Base-by-base conservation (phyloP, 108 stramenopile species). In the Thalassiosira profunda region DNA sequence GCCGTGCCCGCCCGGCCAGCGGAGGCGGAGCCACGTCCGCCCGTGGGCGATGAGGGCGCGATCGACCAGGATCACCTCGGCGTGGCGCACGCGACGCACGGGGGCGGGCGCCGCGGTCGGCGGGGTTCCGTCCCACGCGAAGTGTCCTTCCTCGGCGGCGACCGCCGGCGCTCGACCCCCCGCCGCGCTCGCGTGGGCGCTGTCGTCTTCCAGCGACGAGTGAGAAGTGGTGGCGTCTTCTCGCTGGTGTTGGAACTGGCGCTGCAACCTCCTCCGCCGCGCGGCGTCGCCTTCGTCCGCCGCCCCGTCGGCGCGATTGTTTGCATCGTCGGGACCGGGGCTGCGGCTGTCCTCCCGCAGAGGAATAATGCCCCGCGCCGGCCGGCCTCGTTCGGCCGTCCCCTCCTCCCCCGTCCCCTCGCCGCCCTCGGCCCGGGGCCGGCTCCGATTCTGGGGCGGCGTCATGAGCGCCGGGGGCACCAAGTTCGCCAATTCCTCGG, bases 31-130 rank as follows among this genome's bases (percentile, higher is more conserved):
- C 94, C 94, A 95, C 49, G 81, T 82, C 11, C 85, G 67, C 5
- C 74, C 80, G 55, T 80, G 68, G 7, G 86, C 77, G 18, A 83
- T 14, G 38, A 86, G 69, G 25, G 83, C 73, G 73, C 86, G 84
- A 70, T 95, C 94, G 9, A 88, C 90, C 38, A 95, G 33, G 24
- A 95, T 84, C 10, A 95, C 85, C 61, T 95, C 94, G 11, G 94
- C 72, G 55, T 95, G 94, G 37, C 89, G 84, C 14, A 91, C 72
- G 15, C 89, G 79, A 21, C 94, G 84, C n/a, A 92, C 74, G 25
- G 88, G 58, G 30, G 24, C 2, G 0, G 49, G 35, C 12, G 5
- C 15, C 11, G 42, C 24, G n/a, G 35, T 29, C 43, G 21, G 36
- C 5, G 45, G 31, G 6, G 65, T 29, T 10, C n/a, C n/a, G n/a